Percentiles rank a stretch among this genome's conserved stretches.
phyloP scores from a whole-genome alignment of 1,284 basidiomycete genomes.

The Cryptococcus sp. region DNA sequence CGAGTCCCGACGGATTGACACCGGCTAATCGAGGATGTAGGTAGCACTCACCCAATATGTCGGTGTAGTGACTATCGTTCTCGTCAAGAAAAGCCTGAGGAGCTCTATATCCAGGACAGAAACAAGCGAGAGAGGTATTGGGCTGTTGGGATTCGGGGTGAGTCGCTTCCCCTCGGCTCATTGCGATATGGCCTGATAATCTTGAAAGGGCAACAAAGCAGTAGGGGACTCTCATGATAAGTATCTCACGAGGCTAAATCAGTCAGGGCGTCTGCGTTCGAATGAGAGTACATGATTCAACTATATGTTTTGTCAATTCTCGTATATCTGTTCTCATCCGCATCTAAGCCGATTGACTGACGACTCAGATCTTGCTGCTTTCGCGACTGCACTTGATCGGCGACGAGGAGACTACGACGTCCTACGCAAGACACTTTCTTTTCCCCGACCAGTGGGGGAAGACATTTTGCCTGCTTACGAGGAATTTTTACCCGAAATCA shows the following conservation, averaged over 20 bases:
- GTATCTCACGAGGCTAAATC: not conserved
- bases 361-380: conserved; percentile 52
- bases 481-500: conserved; percentile 25
- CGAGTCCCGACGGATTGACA: not conserved
- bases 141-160: conserved; percentile 39
- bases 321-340: conserved; percentile 50
- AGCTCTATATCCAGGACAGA: conserved; percentile 21
- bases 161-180: conserved; percentile 5
- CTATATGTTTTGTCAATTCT: conserved; percentile 55
- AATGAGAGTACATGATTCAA: conserved; percentile 39
- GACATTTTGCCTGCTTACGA: conserved; percentile 28
- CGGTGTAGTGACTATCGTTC: conserved; percentile 53
- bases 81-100: conserved; percentile 48
- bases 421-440: conserved; percentile 22
- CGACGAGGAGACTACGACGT: conserved; percentile 38
- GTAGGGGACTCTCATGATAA: conserved; percentile 24
- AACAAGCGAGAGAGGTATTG: conserved; percentile 35
- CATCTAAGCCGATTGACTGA: too few relatives aligned
- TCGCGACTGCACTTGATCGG: conserved; percentile 53
- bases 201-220: conserved; percentile 35
- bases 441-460: conserved; percentile 16
- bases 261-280: conserved; percentile 44
- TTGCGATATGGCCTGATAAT: conserved; percentile 26
- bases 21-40: conserved; percentile 4
- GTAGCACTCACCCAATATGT: conserved; percentile 37